Conservation (phyloP, 805 yeast genomes). For the Yamadazyma kitorensis region DNA sequence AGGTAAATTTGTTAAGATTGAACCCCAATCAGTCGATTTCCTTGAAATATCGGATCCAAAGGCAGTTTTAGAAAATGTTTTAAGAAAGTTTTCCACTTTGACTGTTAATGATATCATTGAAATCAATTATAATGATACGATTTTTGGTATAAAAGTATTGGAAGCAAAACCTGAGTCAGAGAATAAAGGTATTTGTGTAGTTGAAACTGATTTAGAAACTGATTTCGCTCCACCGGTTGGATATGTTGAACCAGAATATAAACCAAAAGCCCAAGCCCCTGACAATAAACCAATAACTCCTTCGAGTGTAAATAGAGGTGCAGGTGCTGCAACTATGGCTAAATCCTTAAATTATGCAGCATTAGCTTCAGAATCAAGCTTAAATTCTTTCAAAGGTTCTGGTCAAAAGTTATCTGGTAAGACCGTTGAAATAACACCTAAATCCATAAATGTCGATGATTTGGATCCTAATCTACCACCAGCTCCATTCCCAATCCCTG, state of each 20-base stretch:
- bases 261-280: slow-evolving; percentile 40
- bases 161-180: slow-evolving; percentile 78
- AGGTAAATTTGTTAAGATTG: slow-evolving; percentile 87
- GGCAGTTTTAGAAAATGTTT: slow-evolving; percentile 91
- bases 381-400: slow-evolving; percentile 47
- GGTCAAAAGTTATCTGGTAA: slow-evolving; percentile 76
- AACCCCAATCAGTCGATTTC: slow-evolving; percentile 93
- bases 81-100: slow-evolving; percentile 85
- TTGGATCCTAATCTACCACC: slow-evolving; percentile 61
- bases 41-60: slow-evolving; percentile 93
- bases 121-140: slow-evolving; percentile 74
- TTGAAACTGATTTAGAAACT: slow-evolving; percentile 94
- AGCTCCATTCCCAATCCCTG: slow-evolving; percentile 70
- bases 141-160: slow-evolving; percentile 76
- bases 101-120: slow-evolving; percentile 84
- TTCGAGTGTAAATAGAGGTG: slow-evolving; percentile 32
- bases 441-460: slow-evolving; percentile 36
- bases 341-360: slow-evolving; percentile 62
- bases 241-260: slow-evolving; percentile 83
- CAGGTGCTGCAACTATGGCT: slow-evolving; percentile 73
- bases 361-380: slow-evolving; percentile 36
- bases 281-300: slow-evolving; percentile 31
- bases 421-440: slow-evolving; percentile 21
- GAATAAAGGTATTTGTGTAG: slow-evolving; percentile 78
- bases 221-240: slow-evolving; percentile 99